Percentiles rank a stretch among this genome's conserved stretches.
These are phyloP conservation scores for Friedmanniomyces simplex DNA, from an alignment of 495 filamentous ascomycete species.

Conservation along the genomic window DNA sequence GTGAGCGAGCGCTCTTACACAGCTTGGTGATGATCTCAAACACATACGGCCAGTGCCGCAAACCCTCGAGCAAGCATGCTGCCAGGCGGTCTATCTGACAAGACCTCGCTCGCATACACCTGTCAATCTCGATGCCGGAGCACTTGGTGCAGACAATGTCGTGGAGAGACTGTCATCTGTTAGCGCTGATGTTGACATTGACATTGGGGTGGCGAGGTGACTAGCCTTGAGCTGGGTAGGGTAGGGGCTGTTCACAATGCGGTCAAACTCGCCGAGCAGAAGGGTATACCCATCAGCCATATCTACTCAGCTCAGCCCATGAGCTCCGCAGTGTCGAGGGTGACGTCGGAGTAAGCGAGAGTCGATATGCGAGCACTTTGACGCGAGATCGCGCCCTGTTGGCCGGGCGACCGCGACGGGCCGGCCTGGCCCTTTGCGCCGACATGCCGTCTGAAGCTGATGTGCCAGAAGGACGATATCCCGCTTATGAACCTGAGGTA, in stretches of 20 bases:
- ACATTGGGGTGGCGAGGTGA: neutral
- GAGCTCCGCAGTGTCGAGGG: too few relatives aligned
- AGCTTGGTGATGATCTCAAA: constrained; percentile 25
- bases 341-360: neutral
- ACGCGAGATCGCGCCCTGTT: neutral
- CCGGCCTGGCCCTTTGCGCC: neutral
- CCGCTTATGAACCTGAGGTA: too few relatives aligned
- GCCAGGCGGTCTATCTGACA: constrained; percentile 23
- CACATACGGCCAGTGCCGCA: constrained; percentile 26
- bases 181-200: neutral
- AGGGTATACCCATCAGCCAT: neutral
- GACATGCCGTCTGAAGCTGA: neutral
- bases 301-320: neutral
- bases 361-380: neutral
- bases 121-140: constrained; percentile 6
- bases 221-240: constrained; percentile 18
- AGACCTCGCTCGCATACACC: constrained; percentile 19
- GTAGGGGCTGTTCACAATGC: constrained; percentile 12
- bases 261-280: constrained; percentile 12
- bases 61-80: constrained; percentile 19
- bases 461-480: too few relatives aligned
- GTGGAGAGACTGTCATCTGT: neutral
- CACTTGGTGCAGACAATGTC: constrained; percentile 13
- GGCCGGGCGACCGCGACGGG: neutral
- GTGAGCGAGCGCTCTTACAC: constrained; percentile 14